Evolutionary conservation across 2,329 filamentous ascomycete species (phyloP), one percentile per base, ranked within the genome.

Genomic region (Allantophomopsis lycopodina): DNA sequence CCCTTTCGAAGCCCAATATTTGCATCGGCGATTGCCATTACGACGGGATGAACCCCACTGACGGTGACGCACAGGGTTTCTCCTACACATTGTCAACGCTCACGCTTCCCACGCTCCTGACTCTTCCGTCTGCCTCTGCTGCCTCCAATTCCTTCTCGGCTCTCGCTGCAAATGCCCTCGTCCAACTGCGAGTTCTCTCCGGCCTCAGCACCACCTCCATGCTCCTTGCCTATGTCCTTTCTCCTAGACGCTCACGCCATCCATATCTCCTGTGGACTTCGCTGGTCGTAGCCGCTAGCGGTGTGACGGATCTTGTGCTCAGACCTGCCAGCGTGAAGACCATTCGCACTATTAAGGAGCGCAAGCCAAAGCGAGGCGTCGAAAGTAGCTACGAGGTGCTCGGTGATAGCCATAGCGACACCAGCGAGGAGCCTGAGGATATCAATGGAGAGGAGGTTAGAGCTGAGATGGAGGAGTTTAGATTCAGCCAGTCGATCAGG

Each of bases 231-330:
- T 95, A 81, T 60, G 59, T 71, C 35, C 65, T 93, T 48, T 89
- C 87, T 2, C 83, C 87, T 0, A 70, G 75, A 18, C 72, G 77
- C 41, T 70, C 74, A 49, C 78, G 82, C 55, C 89, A 96, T 57
- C 89, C 89, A 0, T 96, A 94, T 57, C 76, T 95, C 18, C 61
- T 95, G 43, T 95, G 91, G 76, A 86, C 85, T 12, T 77, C 79
- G 2, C 61, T 86, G 18, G 70, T 87, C 42, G 73, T 78, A 34
- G 65, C 70, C 32, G 63, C 65, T 33, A 67, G 70, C 41, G 56
- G 60, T 17, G 51, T 75, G 32, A 60, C 69, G 10, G 53, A 56
- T 30, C 36, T 48, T 20, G 20, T 55, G 7, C 38, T 55, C 12
- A 48, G 46, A 8, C 32, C 43, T 31, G 14, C 39, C 10, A 37